Conservation (phyloP, 805 yeast genomes). For the Komagataella populi region DNA sequence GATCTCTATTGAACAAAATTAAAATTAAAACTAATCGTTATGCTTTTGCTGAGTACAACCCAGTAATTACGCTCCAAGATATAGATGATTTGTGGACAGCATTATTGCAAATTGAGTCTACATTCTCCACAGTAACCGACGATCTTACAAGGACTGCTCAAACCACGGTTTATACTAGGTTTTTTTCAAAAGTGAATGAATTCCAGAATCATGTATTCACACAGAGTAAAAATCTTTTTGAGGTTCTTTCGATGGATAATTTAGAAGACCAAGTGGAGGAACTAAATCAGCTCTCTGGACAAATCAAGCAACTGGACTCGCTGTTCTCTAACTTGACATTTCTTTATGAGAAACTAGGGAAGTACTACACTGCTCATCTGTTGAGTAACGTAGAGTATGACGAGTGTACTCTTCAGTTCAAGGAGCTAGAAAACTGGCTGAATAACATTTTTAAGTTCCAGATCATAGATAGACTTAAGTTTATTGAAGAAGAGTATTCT, state of each 20-base stretch:
- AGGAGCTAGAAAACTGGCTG: slow-evolving; percentile 21
- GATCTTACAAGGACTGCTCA: background rate
- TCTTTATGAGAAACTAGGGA: background rate
- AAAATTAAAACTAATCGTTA: background rate
- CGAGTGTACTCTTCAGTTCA: slow-evolving; percentile 23
- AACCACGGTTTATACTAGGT: background rate
- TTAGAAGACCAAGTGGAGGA: slow-evolving; percentile 22
- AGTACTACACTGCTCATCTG: slow-evolving; percentile 11
- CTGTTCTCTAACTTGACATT: slow-evolving; percentile 12
- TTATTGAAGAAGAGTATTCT: slow-evolving; percentile 9
- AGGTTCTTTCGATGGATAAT: slow-evolving; percentile 14
- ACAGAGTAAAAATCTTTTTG: background rate
- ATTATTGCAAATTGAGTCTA: background rate
- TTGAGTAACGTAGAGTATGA: slow-evolving; percentile 20
- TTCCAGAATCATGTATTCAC: background rate
- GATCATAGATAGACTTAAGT: slow-evolving; percentile 11
- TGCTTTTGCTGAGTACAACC: background rate
- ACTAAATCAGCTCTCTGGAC: slow-evolving; percentile 19
- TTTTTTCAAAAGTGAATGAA: background rate
- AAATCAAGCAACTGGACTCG: slow-evolving; percentile 19
- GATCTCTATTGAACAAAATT: background rate
- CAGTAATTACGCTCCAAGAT: background rate
- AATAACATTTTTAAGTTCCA: slow-evolving; percentile 28
- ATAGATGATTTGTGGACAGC: background rate
- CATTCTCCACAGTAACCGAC: background rate